Evolutionary conservation across 805 yeast genomes (phyloP).

Genomic region (Metschnikowia koreensis): DNA sequence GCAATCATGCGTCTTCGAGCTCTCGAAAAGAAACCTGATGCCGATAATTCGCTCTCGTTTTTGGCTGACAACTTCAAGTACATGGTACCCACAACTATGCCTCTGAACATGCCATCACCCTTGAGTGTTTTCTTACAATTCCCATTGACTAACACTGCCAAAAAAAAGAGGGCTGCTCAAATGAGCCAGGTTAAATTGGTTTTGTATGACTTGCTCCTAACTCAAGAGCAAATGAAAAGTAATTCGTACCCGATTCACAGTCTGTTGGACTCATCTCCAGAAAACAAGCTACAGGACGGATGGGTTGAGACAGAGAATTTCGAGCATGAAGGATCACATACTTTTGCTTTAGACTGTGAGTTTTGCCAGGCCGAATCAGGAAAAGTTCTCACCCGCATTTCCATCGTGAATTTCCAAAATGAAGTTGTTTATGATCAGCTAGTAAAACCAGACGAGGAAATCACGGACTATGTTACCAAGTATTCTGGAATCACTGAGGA

Average conservation of each 20-base stretch:
- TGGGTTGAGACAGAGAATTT: constrained; percentile 57
- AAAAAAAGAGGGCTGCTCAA: constrained; percentile 34
- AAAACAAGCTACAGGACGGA: constrained; percentile 20
- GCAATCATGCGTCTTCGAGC: constrained; percentile 1
- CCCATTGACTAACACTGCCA: constrained; percentile 59
- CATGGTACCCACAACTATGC: constrained; percentile 53
- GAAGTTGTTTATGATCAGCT: constrained; percentile 64
- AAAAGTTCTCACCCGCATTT: constrained; percentile 71
- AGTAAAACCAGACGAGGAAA: constrained; percentile 74
- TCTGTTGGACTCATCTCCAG: constrained; percentile 8
- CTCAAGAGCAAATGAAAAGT: constrained; percentile 44
- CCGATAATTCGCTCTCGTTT: constrained; percentile 25
- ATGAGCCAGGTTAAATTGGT: constrained; percentile 38
- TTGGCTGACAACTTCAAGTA: constrained; percentile 40
- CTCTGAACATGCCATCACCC: constrained; percentile 57
- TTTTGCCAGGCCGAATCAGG: constrained; percentile 72
- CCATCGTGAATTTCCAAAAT: constrained; percentile 64
- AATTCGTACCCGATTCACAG: constrained; percentile 62
- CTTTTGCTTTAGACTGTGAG: constrained; percentile 90
- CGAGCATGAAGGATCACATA: constrained; percentile 57
- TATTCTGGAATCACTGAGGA: constrained; percentile 88
- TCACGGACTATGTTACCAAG: constrained; percentile 75
- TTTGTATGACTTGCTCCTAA: constrained; percentile 54
- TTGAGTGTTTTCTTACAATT: constrained; percentile 53
- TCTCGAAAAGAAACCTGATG: neutral